Conservation (phyloP, 129 eudicot species). For the Silybum marianum region DNA sequence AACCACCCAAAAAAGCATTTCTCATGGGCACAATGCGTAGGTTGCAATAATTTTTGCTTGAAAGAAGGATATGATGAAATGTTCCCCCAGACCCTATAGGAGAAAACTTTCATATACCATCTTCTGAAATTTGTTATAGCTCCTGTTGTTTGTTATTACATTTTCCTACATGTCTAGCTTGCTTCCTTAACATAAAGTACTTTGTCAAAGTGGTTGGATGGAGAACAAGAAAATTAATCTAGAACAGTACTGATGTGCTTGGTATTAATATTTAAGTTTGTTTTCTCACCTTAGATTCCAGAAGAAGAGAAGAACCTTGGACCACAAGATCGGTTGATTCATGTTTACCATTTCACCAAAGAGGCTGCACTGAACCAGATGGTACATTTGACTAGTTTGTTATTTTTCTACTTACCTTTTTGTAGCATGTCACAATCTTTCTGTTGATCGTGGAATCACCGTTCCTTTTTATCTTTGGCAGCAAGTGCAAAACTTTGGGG, state of each 20-base stretch:
- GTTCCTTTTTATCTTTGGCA: slow-evolving; percentile 26
- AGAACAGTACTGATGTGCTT: background rate
- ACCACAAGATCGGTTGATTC: slow-evolving; percentile 80
- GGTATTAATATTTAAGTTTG: background rate
- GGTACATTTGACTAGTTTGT: slow-evolving; percentile 43
- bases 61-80: background rate
- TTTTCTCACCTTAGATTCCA: slow-evolving; percentile 61
- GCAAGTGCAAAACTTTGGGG: slow-evolving; percentile 86
- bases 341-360: slow-evolving; percentile 95
- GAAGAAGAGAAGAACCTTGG: slow-evolving; percentile 95
- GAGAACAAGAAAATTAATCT: background rate
- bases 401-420: slow-evolving; percentile 9
- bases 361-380: slow-evolving; percentile 91
- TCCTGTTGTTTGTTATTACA: background rate
- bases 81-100: background rate
- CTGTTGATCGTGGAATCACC: background rate
- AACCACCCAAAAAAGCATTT: background rate
- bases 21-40: background rate
- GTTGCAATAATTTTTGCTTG: background rate
- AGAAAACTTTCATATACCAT: background rate
- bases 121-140: background rate
- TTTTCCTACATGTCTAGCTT: background rate
- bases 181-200: background rate
- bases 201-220: slow-evolving; percentile 4
- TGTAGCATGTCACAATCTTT: background rate